These are phyloP conservation scores for Thalia dealbata DNA, from an alignment of 176 grass and related monocot genomes.

Conservation along the genomic window DNA sequence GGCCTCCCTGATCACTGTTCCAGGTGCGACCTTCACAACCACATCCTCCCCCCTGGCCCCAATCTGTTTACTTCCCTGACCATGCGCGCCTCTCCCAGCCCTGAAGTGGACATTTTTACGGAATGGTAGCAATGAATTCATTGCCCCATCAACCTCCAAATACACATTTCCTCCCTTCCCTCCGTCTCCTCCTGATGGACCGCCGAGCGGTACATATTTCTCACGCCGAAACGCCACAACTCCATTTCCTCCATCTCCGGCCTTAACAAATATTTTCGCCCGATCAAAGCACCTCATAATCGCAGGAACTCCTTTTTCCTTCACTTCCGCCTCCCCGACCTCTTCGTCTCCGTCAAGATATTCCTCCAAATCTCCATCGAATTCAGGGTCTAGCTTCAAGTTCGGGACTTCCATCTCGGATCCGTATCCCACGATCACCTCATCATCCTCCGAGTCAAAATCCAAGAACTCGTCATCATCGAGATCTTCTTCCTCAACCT, in stretches of 20 bases:
- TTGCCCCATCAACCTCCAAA: constrained; percentile 73
- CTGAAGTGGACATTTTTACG: constrained; percentile 85
- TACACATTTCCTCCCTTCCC: constrained; percentile 73
- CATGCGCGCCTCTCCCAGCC: constrained; percentile 60
- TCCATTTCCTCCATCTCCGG: constrained; percentile 83
- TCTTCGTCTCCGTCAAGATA: constrained; percentile 14
- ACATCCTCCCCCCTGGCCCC: constrained; percentile 82
- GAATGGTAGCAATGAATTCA: constrained; percentile 93
- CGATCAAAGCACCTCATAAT: constrained; percentile 97
- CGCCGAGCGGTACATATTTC: constrained; percentile 85
- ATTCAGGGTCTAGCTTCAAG: constrained; percentile 16
- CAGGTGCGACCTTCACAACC: constrained; percentile 76
- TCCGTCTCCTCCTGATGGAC: constrained; percentile 87
- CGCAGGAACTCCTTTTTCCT: constrained; percentile 89
- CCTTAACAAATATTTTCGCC: constrained; percentile 81
- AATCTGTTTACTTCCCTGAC: constrained; percentile 68
- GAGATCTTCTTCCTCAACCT: constrained; percentile 13
- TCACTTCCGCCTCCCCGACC: constrained; percentile 30
- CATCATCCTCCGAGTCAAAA: constrained; percentile 13
- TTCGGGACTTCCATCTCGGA: constrained; percentile 1
- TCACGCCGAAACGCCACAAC: constrained; percentile 86
- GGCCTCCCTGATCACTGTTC: constrained; percentile 58
- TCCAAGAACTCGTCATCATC: constrained; percentile 23
- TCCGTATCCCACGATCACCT: constrained; percentile 8
- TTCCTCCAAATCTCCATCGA: constrained; percentile 1